Conservation (phyloP, 2,329 filamentous ascomycete species). For the Daldinia sp. region DNA sequence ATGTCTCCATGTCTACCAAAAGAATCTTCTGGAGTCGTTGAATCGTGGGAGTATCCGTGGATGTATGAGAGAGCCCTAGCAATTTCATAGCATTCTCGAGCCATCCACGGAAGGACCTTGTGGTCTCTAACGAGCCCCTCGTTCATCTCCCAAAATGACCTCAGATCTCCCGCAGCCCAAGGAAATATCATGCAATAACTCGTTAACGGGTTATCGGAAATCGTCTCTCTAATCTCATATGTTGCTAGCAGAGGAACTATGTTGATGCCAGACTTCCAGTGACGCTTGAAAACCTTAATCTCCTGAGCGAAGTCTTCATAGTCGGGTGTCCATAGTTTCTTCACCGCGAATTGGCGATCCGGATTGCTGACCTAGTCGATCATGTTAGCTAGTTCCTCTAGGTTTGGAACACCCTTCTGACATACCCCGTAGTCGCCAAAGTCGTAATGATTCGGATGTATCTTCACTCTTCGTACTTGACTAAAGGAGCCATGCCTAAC, state of each 20-base stretch:
- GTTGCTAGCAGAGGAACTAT: slow-evolving; percentile 11
- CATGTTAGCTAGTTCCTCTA: not conserved
- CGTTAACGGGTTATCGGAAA: not conserved
- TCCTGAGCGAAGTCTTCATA: slow-evolving; percentile 10
- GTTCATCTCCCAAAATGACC: not conserved
- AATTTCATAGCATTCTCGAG: not conserved
- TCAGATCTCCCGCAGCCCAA: not conserved
- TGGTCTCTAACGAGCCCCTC: not conserved
- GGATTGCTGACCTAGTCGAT: slow-evolving; percentile 3
- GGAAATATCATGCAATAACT: not conserved
- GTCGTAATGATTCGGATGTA: slow-evolving; percentile 11
- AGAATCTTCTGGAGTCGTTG: not conserved
- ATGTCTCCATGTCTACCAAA: not conserved
- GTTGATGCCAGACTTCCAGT: slow-evolving; percentile 1
- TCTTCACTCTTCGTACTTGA: slow-evolving; percentile 8
- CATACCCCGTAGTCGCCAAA: slow-evolving; percentile 8
- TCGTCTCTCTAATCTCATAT: not conserved
- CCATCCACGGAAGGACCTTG: not conserved
- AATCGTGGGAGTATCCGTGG: not conserved
- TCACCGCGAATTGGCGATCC: slow-evolving; percentile 6
- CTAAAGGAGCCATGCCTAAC: slow-evolving; percentile 8
- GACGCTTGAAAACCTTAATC: slow-evolving; percentile 12
- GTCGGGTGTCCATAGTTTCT: slow-evolving; percentile 1
- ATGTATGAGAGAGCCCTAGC: not conserved
- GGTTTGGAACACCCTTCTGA: not conserved